These are phyloP conservation scores for Pharnaceum exiguum DNA, from an alignment of 148 eudicot genomes.

Conservation along the genomic window DNA sequence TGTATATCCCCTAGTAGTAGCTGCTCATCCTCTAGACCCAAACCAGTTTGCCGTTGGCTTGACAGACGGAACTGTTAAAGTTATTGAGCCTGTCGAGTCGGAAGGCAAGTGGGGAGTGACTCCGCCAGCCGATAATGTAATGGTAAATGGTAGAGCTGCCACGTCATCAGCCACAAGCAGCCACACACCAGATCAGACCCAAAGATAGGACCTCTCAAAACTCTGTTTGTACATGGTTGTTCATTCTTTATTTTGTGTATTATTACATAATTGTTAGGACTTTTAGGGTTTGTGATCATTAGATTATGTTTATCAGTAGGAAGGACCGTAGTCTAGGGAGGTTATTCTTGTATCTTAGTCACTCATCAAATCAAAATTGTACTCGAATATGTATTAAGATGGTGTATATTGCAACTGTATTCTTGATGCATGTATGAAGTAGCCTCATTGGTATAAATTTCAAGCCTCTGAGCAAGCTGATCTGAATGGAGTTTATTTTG, in stretches of 20 bases:
- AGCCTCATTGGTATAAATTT: not conserved
- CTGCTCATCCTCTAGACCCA: slow-evolving; percentile 76
- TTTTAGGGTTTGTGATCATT: slow-evolving; percentile 9
- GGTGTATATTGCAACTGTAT: slow-evolving; percentile 12
- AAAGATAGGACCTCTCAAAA: slow-evolving; percentile 37
- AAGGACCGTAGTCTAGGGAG: slow-evolving; percentile 8
- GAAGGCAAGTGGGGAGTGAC: slow-evolving; percentile 78
- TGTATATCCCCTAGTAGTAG: slow-evolving; percentile 52
- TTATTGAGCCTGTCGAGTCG: slow-evolving; percentile 72
- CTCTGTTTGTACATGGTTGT: slow-evolving; percentile 20
- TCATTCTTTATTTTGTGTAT: slow-evolving; percentile 23
- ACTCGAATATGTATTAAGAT: slow-evolving; percentile 7
- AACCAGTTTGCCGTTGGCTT: slow-evolving; percentile 82
- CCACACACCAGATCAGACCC: slow-evolving; percentile 61
- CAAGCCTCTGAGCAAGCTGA: too few species aligned
- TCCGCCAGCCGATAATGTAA: slow-evolving; percentile 67
- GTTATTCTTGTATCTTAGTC: slow-evolving; percentile 19
- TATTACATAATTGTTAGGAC: slow-evolving; percentile 19
- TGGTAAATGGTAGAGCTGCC: slow-evolving; percentile 54
- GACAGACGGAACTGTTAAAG: slow-evolving; percentile 69
- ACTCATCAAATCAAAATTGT: slow-evolving; percentile 10
- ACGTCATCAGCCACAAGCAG: slow-evolving; percentile 69
- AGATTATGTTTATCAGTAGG: slow-evolving; percentile 12
- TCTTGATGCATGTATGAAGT: slow-evolving; percentile 1
- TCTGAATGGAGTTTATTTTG: too few species aligned